Conservation (phyloP, 768 basidiomycete genomes). For the Hygrocybe coccinea region DNA sequence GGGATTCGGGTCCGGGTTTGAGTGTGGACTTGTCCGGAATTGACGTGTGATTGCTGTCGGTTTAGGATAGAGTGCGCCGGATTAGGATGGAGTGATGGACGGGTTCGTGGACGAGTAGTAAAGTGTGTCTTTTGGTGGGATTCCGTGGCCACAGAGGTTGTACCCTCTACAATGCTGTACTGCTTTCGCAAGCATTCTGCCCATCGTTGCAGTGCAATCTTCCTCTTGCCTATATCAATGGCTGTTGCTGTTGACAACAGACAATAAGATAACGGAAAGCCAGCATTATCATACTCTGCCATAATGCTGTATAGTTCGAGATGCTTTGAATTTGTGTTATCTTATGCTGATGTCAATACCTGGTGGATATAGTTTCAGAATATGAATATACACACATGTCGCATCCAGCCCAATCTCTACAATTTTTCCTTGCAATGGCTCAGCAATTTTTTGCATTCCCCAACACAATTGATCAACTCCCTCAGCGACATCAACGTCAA, state of each 20-base stretch:
- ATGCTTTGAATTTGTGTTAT: slow-evolving; percentile 23
- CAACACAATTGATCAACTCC: slow-evolving; percentile 23
- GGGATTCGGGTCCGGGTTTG: too few species aligned
- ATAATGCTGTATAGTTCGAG: slow-evolving; percentile 24
- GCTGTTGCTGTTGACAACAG: slow-evolving; percentile 19
- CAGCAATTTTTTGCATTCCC: slow-evolving; percentile 17
- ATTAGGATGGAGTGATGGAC: too few species aligned
- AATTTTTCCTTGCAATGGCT: slow-evolving; percentile 11
- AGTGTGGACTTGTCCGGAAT: too few species aligned
- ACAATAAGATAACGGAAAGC: slow-evolving; percentile 23
- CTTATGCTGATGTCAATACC: slow-evolving; percentile 2
- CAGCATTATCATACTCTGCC: slow-evolving; percentile 21
- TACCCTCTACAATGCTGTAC: slow-evolving; percentile 5
- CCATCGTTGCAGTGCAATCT: slow-evolving; percentile 16
- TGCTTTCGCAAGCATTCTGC: slow-evolving; percentile 6
- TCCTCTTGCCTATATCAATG: slow-evolving; percentile 17
- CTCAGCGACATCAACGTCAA: slow-evolving; percentile 13
- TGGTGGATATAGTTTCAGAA: background rate
- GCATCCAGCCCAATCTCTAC: slow-evolving; percentile 20
- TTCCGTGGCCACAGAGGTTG: too few species aligned
- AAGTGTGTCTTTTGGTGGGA: too few species aligned
- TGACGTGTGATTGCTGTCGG: too few species aligned
- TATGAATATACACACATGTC: slow-evolving; percentile 14
- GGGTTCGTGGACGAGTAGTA: too few species aligned
- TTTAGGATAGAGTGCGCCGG: too few species aligned